Evolutionary conservation across 257 asterid species (phyloP).

Genomic region (Eucommia ulmoides): DNA sequence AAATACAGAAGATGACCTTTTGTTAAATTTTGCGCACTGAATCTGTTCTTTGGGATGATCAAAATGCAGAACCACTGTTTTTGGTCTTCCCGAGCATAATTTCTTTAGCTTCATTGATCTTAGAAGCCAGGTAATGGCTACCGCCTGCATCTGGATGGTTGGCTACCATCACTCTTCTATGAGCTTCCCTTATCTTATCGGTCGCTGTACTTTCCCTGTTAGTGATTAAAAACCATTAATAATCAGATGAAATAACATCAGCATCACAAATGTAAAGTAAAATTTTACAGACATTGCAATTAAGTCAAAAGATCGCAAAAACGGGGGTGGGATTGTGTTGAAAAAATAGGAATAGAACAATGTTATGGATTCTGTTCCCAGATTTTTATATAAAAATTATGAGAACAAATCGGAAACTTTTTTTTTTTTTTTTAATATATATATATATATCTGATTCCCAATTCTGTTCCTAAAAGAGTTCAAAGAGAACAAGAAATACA

Average conservation of each 20-base stretch:
- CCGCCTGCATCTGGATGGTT: conserved; percentile 98
- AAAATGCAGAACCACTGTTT: conserved; percentile 56
- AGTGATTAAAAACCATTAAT: conserved; percentile 2
- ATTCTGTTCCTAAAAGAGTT: too few relatives aligned
- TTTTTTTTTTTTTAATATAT: background rate
- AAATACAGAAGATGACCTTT: too few relatives aligned
- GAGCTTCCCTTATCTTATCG: conserved; percentile 85
- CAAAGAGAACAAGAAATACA: too few relatives aligned
- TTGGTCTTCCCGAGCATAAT: conserved; percentile 55
- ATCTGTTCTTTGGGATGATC: too few relatives aligned
- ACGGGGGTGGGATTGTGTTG: too few relatives aligned
- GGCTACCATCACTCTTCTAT: conserved; percentile 85
- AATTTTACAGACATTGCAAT: background rate
- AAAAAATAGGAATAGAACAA: too few relatives aligned
- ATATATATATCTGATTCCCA: too few relatives aligned
- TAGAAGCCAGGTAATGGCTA: conserved; percentile 87
- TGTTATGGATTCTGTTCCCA: too few relatives aligned
- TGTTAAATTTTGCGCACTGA: too few relatives aligned
- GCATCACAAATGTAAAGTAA: background rate
- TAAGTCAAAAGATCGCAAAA: background rate
- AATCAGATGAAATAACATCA: background rate
- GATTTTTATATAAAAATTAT: too few relatives aligned
- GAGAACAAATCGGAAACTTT: too few relatives aligned
- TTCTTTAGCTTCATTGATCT: conserved; percentile 81
- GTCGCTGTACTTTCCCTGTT: conserved; percentile 56